Percentiles rank a stretch among this genome's conserved stretches.
phyloP scores from a whole-genome alignment of 345 rosid species.

The Hibiscus trionum region DNA sequence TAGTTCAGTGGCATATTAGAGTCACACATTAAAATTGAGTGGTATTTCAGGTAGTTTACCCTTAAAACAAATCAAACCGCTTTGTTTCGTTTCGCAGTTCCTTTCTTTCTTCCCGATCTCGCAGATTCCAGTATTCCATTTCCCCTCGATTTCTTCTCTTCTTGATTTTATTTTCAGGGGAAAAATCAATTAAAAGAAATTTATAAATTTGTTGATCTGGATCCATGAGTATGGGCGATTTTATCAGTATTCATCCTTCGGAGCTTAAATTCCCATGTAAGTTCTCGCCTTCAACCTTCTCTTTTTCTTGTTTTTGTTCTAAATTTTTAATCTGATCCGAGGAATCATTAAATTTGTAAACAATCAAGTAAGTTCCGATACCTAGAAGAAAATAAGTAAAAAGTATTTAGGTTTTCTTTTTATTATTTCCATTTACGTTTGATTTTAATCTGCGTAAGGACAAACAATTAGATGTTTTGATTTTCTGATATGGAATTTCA shows the following conservation, averaged over 20 bases:
- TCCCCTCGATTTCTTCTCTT: background rate
- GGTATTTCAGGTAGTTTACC: too few relatives aligned
- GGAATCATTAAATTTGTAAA: background rate
- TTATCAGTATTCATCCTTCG: constrained; percentile 58
- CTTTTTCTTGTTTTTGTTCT: background rate
- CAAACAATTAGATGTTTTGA: background rate
- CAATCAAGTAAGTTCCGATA: background rate
- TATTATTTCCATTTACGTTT: background rate
- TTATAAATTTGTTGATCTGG: background rate
- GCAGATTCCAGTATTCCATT: background rate
- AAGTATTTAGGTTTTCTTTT: background rate
- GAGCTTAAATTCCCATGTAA: constrained; percentile 84
- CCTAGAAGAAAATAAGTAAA: background rate
- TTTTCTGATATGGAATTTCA: constrained; percentile 13
- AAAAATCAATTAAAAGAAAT: background rate
- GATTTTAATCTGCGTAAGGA: background rate
- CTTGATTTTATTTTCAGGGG: background rate
- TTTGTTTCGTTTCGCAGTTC: background rate
- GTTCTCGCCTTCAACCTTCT: constrained; percentile 12
- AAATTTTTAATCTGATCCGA: background rate
- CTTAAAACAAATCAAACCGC: background rate
- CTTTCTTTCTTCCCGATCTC: background rate
- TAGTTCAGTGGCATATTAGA: too few relatives aligned
- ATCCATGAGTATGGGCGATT: constrained; percentile 52
- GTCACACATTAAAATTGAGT: too few relatives aligned